Base-by-base conservation (phyloP, 345 rosid species). In the Eucalyptus brandiana region DNA sequence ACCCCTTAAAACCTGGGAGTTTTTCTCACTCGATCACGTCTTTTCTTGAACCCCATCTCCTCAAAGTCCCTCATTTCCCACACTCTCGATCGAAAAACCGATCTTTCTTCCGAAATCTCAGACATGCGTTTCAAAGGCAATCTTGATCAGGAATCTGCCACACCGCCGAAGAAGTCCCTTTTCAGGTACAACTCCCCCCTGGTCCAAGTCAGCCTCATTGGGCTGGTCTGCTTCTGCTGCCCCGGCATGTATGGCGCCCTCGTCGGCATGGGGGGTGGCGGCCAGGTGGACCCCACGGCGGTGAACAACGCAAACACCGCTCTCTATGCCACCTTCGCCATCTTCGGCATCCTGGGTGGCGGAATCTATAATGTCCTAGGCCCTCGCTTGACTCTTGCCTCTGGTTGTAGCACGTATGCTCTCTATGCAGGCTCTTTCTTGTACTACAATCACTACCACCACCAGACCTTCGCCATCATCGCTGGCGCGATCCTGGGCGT, bases 221-320 rank as follows among this genome's bases (percentile, higher is more conserved):
- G 98, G 3, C 89, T 97, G 14, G 99, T 97, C 80, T 97, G 99
- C 86, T 97, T 96, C 91, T 97, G 99, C 88, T 97, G 98, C 53
- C 99, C 99, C 0, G 98, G 98, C 4, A 97, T 97, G 97, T 97
- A 96, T 92, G 95, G 96, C 76, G 99, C 99, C 49, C 95, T 97
- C 80, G 93, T 97, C 28, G 98, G 99, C 13, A 95, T 97, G 99
- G 99, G 99, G 23, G 99, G 97, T 3, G 98, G 98, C 1, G 99
- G 99, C 24, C 99, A 97, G 90, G 93, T 96, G 7, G 94, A 96
- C 86, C 91, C 92, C 58, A 95, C 95, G 24, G 99, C 99, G 10
- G 92, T 94, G 60, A 93, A 96, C 94, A 97, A 96, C 88, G 96
- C 98, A 48, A 92, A 92, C 92, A 96, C 96, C 13, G 97, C 97